Base-by-base conservation (phyloP, 352 stramenopile species). In the Hyaloperonospora brassicae region DNA sequence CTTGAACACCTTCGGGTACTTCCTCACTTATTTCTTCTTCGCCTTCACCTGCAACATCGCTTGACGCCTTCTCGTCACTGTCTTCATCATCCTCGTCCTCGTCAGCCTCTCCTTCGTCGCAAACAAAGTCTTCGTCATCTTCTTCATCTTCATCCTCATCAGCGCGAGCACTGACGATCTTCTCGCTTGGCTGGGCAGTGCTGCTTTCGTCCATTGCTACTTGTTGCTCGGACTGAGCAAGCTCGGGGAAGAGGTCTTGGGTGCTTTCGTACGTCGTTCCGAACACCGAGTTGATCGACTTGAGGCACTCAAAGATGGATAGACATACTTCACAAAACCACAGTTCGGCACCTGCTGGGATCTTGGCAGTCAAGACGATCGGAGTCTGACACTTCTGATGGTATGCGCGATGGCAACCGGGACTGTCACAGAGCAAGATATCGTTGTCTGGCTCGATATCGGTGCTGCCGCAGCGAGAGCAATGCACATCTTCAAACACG, bases 241-340 rank as follows among this genome's bases (percentile, higher is more conserved):
- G 53, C 34, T 86, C 70, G 2, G 76, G 73, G 41, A 85, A 84
- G 10, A 81, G 58, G 39, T 72, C 61, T n/a, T 64, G 48, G 1
- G 86, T 50, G 17, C 50, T 75, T 55, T 91, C 80, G 56, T 80
- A 88, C 40, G 68, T 83, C 11, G 79, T 81, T 1, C 67, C 74
- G 50, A 89, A 92, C 34, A 83, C 74, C 27, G 76, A 83, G 53
- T 94, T 94, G 52, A 91, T 84, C 22, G 66, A 64, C 55, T 87
- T 89, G 30, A 94, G 69, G 21, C 72, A 84, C 53, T 92, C 79
- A 53, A 91, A 94, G 11, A 87, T 43, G 5, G 81, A 66, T 23
- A 85, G 59, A 64, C 84, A 94, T 11, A 86, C 72, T 41, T 84
- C 61, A 59, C 84, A 94, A 66, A 86, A 94, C 84, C 84, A 94